Base-by-base conservation (phyloP, 352 stramenopile genomes). In the Globisporangium canariense region DNA sequence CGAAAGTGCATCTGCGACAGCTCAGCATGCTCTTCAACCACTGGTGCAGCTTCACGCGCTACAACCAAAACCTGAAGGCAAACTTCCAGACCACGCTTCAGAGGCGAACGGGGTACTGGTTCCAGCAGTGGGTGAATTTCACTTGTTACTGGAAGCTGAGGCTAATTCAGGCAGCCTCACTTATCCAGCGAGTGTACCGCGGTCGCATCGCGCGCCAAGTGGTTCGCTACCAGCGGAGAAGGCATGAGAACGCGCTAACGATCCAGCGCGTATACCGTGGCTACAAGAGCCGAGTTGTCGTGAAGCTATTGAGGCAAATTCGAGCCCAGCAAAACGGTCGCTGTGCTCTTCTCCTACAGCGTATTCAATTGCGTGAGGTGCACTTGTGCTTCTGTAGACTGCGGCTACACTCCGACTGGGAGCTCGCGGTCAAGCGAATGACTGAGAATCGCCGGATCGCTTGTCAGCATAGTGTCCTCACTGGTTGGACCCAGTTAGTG, bases 211-310 rank as follows among this genome's bases (percentile, higher is more conserved):
- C 74, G 1, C 73, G 83, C n/a, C 73, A 80, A 30, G 66, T 89
- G 14, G 71, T 88, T 25, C 65, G 62, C 0, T 60, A 66, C 13
- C 76, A 83, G 28, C 72, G 78, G 0, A 51, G 65, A 22, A 67
- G 78, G 16, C 36, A 73, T 47, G 20, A 22, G 1, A 68, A 68
- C 53, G 69, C 80, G 4, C 2, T 76, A 3, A 41, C 7, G 4
- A 86, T 95, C 11, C 85, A 95, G 45, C 70, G 81, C 36, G 58
- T 82, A 1, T 88, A 78, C 67, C 79, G 85, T 28, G 83, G 84
- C 0, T 56, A 76, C 55, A 70, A 62, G 36, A 67, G 67, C 38
- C 77, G 82, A 18, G 25, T 40, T 0, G 20, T 66, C 0, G 68
- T 68, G 4, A 62, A 36, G 3, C 66, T 73, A 10, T 58, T 66